phyloP scores from a whole-genome alignment of 2,329 filamentous ascomycete genomes.

The Lithohypha guttulata region DNA sequence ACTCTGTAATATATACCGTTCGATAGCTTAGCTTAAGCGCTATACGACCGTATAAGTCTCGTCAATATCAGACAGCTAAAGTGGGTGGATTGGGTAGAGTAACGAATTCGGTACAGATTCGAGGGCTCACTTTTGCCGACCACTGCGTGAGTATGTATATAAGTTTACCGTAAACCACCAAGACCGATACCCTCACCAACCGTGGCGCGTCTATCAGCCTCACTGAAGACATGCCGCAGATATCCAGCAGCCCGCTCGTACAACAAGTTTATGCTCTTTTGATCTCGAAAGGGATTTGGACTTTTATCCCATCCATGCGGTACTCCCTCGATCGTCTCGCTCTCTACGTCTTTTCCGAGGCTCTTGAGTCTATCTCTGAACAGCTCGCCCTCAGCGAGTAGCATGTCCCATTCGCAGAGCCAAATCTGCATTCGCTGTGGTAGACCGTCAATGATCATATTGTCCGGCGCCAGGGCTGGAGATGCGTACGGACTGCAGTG shows the following conservation, averaged over 20 bases:
- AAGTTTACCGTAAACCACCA: conserved; percentile 7
- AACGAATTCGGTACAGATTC: too few relatives aligned
- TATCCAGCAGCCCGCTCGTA: conserved; percentile 35
- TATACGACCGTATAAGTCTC: too few relatives aligned
- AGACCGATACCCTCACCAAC: conserved; percentile 9
- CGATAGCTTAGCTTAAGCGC: too few relatives aligned
- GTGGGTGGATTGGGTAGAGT: too few relatives aligned
- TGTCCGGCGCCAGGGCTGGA: conserved; percentile 45
- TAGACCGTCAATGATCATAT: conserved; percentile 42
- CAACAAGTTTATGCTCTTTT: conserved; percentile 31
- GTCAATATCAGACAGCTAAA: too few relatives aligned
- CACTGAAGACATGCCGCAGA: conserved; percentile 33
- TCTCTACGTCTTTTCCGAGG: conserved; percentile 35
- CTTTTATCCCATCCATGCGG: conserved; percentile 41
- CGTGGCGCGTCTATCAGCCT: conserved; percentile 6
- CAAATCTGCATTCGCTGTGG: conserved; percentile 52
- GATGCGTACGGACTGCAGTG: conserved; percentile 49
- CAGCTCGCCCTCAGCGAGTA: conserved; percentile 46
- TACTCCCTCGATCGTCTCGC: conserved; percentile 37
- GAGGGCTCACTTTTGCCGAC: too few relatives aligned
- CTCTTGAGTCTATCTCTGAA: conserved; percentile 33
- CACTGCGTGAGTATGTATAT: too few relatives aligned
- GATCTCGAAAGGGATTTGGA: conserved; percentile 37
- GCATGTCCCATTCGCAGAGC: conserved; percentile 57
- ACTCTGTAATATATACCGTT: too few relatives aligned